A percentile compares a stretch with the other conserved stretches of the same genome.
Evolutionary conservation across 1,284 basidiomycete species (phyloP).

Genomic region (Flammula alnicola): DNA sequence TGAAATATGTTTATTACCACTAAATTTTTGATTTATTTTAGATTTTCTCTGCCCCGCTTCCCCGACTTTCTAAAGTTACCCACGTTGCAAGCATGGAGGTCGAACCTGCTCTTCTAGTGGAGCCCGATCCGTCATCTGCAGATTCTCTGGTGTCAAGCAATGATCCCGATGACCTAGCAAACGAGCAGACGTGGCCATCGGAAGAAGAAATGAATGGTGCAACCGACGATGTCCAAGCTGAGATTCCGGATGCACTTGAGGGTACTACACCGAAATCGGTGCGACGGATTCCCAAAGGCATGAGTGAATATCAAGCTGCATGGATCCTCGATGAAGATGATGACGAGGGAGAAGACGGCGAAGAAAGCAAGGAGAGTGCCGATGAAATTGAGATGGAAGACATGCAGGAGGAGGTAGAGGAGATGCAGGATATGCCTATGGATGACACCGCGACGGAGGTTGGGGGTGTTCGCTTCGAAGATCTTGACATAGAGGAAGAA

Average conservation of each 20-base stretch:
- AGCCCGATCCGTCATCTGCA: constrained; percentile 68
- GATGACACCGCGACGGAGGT: constrained; percentile 67
- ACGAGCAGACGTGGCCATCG: constrained; percentile 99
- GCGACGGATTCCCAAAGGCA: constrained; percentile 84
- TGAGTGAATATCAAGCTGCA: constrained; percentile 92
- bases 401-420: too few species aligned
- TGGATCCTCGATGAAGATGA: constrained; percentile 90
- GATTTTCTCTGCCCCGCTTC: constrained; percentile 66
- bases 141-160: constrained; percentile 92
- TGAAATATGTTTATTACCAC: background rate
- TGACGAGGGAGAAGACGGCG: constrained; percentile 54
- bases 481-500: constrained; percentile 84
- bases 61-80: constrained; percentile 43
- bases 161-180: constrained; percentile 85
- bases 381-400: constrained; percentile 59
- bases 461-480: constrained; percentile 68
- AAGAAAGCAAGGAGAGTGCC: constrained; percentile 37
- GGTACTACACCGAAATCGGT: constrained; percentile 78
- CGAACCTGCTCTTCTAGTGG: constrained; percentile 60
- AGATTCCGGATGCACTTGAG: constrained; percentile 64
- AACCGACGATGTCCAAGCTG: constrained; percentile 36
- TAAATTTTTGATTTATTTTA: constrained; percentile 32
- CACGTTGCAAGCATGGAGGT: constrained; percentile 60
- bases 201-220: constrained; percentile 88
- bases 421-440: constrained; percentile 65